Percentiles rank a stretch among this genome's conserved stretches.
Evolutionary conservation across 352 stramenopile genomes (phyloP).

Genomic region (Globisporangium rhizosaccharum): DNA sequence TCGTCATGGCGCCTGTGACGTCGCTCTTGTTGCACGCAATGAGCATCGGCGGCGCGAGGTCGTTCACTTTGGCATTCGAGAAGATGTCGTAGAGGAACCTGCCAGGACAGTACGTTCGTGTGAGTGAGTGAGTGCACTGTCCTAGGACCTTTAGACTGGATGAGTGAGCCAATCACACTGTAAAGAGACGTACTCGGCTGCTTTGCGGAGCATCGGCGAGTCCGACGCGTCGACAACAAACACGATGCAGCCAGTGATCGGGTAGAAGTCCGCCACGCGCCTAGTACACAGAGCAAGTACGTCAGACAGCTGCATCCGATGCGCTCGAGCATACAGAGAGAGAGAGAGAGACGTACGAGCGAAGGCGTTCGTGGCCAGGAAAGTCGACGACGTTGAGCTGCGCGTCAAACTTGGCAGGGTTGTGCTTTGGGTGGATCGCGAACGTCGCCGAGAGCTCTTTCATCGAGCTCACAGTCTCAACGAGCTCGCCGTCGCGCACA

Average conservation of each 20-base stretch:
- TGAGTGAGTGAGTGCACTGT: not conserved
- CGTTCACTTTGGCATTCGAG: constrained; percentile 78
- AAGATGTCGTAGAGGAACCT: constrained; percentile 87
- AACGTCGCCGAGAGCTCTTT: constrained; percentile 71
- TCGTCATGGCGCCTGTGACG: constrained; percentile 28
- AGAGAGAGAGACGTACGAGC: constrained; percentile 34
- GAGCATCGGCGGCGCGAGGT: constrained; percentile 59
- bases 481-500: constrained; percentile 54
- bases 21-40: constrained; percentile 87
- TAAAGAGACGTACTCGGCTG: constrained; percentile 50
- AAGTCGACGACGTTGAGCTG: constrained; percentile 77
- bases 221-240: constrained; percentile 77
- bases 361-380: constrained; percentile 75
- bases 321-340: not conserved
- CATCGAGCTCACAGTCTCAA: constrained; percentile 85
- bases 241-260: constrained; percentile 55
- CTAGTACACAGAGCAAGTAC: constrained; percentile 14
- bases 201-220: constrained; percentile 60
- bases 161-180: not conserved
- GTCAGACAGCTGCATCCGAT: not conserved
- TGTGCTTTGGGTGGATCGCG: constrained; percentile 57
- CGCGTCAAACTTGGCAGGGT: constrained; percentile 60
- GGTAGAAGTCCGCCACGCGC: constrained; percentile 69
- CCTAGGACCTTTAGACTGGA: not conserved
- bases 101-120: not conserved